phyloP scores from a whole-genome alignment of 768 basidiomycete species.

The Trametes sanguinea region DNA sequence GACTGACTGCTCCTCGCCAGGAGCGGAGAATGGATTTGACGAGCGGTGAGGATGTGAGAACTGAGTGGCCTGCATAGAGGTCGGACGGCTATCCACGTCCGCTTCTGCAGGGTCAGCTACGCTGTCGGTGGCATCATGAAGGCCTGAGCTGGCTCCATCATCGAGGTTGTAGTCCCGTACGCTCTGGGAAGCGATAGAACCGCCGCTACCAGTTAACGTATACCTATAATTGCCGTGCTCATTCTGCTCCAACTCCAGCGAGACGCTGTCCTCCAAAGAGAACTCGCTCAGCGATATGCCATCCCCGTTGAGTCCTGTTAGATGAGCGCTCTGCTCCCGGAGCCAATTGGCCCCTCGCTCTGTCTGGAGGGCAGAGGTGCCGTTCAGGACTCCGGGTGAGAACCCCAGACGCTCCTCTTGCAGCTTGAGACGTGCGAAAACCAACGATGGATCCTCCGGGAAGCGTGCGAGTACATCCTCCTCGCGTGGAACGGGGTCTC shows the following conservation, averaged over 20 bases:
- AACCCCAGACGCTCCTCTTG: slow-evolving; percentile 39
- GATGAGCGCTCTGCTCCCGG: slow-evolving; percentile 74
- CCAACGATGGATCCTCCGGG: slow-evolving; percentile 20
- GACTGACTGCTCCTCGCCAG: slow-evolving; percentile 24
- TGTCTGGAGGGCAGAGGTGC: slow-evolving; percentile 47
- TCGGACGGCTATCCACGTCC: slow-evolving; percentile 50
- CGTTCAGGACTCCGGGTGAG: slow-evolving; percentile 39
- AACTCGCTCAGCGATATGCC: slow-evolving; percentile 59
- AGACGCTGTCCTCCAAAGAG: slow-evolving; percentile 44
- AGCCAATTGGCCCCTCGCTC: slow-evolving; percentile 82
- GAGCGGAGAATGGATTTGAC: slow-evolving; percentile 20
- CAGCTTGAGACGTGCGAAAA: slow-evolving; percentile 57
- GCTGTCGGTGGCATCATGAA: slow-evolving; percentile 26
- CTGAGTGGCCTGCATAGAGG: slow-evolving; percentile 53
- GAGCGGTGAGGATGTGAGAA: slow-evolving; percentile 22
- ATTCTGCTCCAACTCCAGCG: slow-evolving; percentile 66
- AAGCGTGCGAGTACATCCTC: slow-evolving; percentile 11
- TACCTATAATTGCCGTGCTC: slow-evolving; percentile 76
- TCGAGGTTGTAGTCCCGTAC: slow-evolving; percentile 57
- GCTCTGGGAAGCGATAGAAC: slow-evolving; percentile 48
- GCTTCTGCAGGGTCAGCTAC: slow-evolving; percentile 19
- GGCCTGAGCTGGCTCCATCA: slow-evolving; percentile 41
- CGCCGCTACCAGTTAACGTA: slow-evolving; percentile 57
- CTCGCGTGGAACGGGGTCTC: slow-evolving; percentile 4
- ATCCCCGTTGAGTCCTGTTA: slow-evolving; percentile 61